Conservation (phyloP, 768 basidiomycete genomes). For the Dictyophora rubrovolvata region DNA sequence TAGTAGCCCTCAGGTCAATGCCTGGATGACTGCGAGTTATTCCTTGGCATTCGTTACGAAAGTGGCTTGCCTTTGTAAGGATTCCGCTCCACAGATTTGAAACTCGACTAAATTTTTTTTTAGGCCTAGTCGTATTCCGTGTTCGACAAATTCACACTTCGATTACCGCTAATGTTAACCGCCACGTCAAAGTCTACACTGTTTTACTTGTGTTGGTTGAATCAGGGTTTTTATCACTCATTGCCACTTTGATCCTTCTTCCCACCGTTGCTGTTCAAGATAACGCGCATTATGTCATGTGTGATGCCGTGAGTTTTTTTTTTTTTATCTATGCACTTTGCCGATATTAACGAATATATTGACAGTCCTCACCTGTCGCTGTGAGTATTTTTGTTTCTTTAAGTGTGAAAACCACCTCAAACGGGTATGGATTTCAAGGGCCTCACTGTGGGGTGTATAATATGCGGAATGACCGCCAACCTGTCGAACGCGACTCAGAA, state of each 20-base stretch:
- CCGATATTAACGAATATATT: background rate
- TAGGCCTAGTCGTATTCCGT: constrained; percentile 2
- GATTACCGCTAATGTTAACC: constrained; percentile 3
- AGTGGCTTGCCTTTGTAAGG: constrained; percentile 1
- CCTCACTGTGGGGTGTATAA: background rate
- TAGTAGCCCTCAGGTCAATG: background rate
- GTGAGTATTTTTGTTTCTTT: background rate
- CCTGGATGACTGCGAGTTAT: constrained; percentile 5
- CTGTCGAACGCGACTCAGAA: background rate
- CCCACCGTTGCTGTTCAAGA: background rate
- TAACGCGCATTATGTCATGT: constrained; percentile 5
- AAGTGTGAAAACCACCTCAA: no score
- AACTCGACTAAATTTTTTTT: background rate
- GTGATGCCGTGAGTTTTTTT: constrained; percentile 8
- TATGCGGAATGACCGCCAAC: constrained; percentile 4
- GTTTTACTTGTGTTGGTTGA: constrained; percentile 2
- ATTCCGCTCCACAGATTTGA: background rate
- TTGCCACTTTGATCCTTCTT: constrained; percentile 1
- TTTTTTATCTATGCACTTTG: background rate
- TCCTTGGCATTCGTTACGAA: constrained; percentile 2
- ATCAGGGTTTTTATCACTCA: background rate
- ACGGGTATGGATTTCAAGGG: no score
- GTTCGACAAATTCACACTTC: constrained; percentile 5
- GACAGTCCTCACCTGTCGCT: constrained; percentile 3
- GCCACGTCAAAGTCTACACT: constrained; percentile 5